Conservation (phyloP, 2,329 filamentous ascomycete species). For the Fusarium pseudoanthophilum region DNA sequence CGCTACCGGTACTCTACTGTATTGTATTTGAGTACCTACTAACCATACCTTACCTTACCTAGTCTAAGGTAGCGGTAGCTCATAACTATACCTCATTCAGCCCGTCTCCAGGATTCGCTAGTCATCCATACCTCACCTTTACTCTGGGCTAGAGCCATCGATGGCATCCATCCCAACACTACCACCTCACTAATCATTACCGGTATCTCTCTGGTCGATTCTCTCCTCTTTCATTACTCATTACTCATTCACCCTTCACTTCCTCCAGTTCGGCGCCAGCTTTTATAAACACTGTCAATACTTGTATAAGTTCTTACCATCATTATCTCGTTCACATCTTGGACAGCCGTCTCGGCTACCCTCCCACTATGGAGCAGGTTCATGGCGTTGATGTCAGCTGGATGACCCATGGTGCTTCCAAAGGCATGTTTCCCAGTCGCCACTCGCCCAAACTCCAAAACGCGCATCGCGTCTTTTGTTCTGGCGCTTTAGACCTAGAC, state of each 20-base stretch:
- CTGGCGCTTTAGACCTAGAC: not conserved
- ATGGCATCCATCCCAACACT: constrained; percentile 18
- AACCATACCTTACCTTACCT: not conserved
- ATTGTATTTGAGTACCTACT: not conserved
- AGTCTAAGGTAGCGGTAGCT: constrained; percentile 22
- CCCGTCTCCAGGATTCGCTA: constrained; percentile 38
- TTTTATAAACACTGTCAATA: constrained; percentile 6
- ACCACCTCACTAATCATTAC: constrained; percentile 24
- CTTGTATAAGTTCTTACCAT: constrained; percentile 11
- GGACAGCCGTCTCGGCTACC: constrained; percentile 23
- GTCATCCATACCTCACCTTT: constrained; percentile 12
- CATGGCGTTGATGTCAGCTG: constrained; percentile 89
- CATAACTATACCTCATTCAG: constrained; percentile 28
- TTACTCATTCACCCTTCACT: not conserved
- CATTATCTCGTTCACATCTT: constrained; percentile 1
- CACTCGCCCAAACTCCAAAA: constrained; percentile 34
- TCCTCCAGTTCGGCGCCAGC: not conserved
- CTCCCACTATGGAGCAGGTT: constrained; percentile 76
- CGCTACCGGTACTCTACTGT: constrained; percentile 17
- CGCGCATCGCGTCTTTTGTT: constrained; percentile 17
- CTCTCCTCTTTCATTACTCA: constrained; percentile 25
- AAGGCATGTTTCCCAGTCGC: constrained; percentile 68
- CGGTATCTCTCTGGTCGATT: constrained; percentile 13
- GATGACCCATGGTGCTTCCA: constrained; percentile 83
- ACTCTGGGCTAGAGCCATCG: constrained; percentile 5